Base-by-base conservation (phyloP, 2,329 filamentous ascomycete species). In the Apiospora koreana region DNA sequence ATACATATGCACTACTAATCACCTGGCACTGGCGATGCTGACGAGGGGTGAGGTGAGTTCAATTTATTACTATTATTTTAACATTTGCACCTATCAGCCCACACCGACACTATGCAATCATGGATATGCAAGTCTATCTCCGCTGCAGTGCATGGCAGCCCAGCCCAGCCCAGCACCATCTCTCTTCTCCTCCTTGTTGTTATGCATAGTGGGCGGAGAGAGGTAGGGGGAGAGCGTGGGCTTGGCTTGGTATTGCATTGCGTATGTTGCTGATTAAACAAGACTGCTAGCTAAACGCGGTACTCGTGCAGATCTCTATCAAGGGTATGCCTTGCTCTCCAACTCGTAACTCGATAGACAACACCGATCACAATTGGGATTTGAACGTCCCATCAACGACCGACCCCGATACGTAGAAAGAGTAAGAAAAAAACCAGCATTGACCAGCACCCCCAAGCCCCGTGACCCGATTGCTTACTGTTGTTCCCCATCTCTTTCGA, bases 401-500 rank as follows among this genome's bases (percentile, higher is more conserved):
- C 54, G 54, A 62, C 54, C 54, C 54, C 38, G 54, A 38, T 3
- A 35, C 4, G 35, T 3, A 35, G 35, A 35, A 8, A 35, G 8
- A 35, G 35, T n/a, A n/a, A 35, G 35, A 14, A 12, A 48, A 48
- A 50, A 58, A 35, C 18, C 35, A 28, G 31, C 54, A 62, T 62
- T 38, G 16, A 38, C 54, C 54, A 62, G 54, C 54, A 62, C 38
- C 9, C 54, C 54, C 54, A 38, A 62, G 54, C 54, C 54, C 38
- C 54, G 54, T 38, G 54, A 62, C 38, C 54, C n/a, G 54, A 62
- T 62, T 62, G 54, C 54, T 62, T 62, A 62, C 54, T 62, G 31
- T 62, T 62, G 14, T 43, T 62, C 54, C 54, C 54, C 54, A 62
- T 62, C 54, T 62, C 54, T n/a, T 62, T 62, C 54, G 54, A 38